Percentiles rank a stretch among this genome's conserved stretches.
phyloP scores from a whole-genome alignment of 768 basidiomycete genomes.

The Hypsizygus marmoreus region DNA sequence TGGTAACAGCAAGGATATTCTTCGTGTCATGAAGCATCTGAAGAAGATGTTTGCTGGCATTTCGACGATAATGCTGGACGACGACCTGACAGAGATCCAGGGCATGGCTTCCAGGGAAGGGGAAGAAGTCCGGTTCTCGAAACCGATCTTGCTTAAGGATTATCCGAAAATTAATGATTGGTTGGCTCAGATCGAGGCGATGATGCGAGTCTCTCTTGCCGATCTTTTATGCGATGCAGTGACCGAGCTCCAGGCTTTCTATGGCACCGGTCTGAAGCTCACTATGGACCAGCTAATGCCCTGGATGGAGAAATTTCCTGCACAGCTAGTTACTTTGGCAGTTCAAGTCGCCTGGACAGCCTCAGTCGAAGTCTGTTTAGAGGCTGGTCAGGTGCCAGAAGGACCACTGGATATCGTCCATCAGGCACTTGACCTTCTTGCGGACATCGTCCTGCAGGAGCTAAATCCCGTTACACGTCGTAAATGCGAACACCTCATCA shows the following conservation, averaged over 20 bases:
- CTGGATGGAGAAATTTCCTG: constrained; percentile 95
- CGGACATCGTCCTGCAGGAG: constrained; percentile 93
- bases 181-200: constrained; percentile 87
- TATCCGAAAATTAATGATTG: constrained; percentile 99
- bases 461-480: constrained; percentile 88
- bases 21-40: constrained; percentile 97
- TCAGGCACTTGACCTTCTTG: constrained; percentile 90
- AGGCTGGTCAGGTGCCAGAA: constrained; percentile 55
- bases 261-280: constrained; percentile 64
- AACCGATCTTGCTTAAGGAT: constrained; percentile 86
- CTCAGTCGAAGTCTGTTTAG: constrained; percentile 74
- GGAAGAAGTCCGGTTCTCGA: constrained; percentile 85
- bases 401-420: constrained; percentile 71
- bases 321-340: constrained; percentile 95
- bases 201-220: constrained; percentile 92
- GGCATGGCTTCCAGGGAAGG: constrained; percentile 97
- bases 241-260: constrained; percentile 77
- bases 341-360: constrained; percentile 94
- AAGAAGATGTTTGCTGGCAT: constrained; percentile 99
- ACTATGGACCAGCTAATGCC: constrained; percentile 68
- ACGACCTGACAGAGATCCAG: constrained; percentile 83
- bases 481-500: constrained; percentile 98
- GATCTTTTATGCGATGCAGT: constrained; percentile 80
- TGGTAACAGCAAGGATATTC: constrained; percentile 98
- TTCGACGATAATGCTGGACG: constrained; percentile 84